These are phyloP conservation scores for Smithsoniella earleae DNA, from an alignment of 163 green algal species.

Conservation along the genomic window DNA sequence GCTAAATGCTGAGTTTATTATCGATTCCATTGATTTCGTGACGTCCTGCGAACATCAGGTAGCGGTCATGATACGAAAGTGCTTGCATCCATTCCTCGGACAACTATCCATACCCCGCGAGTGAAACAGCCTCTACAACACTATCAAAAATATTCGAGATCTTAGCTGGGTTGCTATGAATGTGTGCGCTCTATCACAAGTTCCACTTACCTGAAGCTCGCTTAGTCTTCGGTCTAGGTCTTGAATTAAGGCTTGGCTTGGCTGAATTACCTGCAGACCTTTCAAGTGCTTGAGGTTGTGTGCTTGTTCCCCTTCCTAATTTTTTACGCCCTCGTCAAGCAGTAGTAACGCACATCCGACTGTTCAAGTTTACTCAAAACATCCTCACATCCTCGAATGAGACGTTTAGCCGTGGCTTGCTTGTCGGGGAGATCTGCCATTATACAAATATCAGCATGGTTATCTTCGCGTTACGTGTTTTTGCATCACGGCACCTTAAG, in stretches of 20 bases:
- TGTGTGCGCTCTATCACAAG: not conserved
- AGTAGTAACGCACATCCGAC: not conserved
- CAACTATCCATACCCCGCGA: too few relatives aligned
- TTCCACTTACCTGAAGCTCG: not conserved
- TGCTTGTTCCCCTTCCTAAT: too few relatives aligned
- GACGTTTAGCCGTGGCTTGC: slow-evolving; percentile 15
- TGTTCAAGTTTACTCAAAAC: not conserved
- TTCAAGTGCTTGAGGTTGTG: too few relatives aligned
- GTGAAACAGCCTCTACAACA: too few relatives aligned
- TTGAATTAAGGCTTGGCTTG: not conserved
- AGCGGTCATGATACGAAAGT: not conserved
- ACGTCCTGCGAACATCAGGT: not conserved
- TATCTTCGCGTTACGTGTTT: too few relatives aligned
- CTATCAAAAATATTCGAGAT: too few relatives aligned
- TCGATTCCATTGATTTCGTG: slow-evolving; percentile 14
- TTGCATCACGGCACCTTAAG: too few relatives aligned
- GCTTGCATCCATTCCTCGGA: too few relatives aligned
- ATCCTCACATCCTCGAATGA: slow-evolving; percentile 11
- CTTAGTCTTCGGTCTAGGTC: not conserved
- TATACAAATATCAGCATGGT: too few relatives aligned
- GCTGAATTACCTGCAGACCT: too few relatives aligned
- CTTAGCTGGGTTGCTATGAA: too few relatives aligned
- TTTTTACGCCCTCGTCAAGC: not conserved
- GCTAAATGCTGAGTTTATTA: slow-evolving; percentile 19
- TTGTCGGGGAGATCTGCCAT: slow-evolving; percentile 27